A percentile compares a stretch with the other conserved stretches of the same genome.
Conservation (phyloP, 2,329 filamentous ascomycete species). For the Sarocladium strictum region DNA sequence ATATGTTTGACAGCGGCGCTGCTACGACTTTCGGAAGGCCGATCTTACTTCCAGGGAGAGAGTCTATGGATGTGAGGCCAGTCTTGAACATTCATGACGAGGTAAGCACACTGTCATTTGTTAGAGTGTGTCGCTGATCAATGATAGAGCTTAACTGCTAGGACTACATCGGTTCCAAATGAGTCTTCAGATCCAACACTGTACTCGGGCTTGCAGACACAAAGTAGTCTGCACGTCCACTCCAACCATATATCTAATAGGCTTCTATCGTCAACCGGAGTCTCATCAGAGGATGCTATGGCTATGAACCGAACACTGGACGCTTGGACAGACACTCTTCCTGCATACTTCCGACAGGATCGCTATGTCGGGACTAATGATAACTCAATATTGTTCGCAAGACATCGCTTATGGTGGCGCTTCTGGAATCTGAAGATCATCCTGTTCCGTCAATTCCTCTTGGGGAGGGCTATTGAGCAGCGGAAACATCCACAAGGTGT, state of each 20-base stretch:
- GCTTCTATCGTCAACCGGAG: constrained; percentile 19
- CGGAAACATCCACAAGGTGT: constrained; percentile 10
- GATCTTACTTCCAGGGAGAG: constrained; percentile 20
- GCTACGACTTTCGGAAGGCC: constrained; percentile 36
- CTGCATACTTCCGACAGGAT: constrained; percentile 19
- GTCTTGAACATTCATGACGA: constrained; percentile 24
- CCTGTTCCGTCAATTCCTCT: constrained; percentile 22
- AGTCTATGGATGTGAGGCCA: constrained; percentile 23
- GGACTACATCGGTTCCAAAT: constrained; percentile 16
- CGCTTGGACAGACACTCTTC: constrained; percentile 20
- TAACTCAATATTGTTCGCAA: constrained; percentile 19
- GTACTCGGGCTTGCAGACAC: constrained; percentile 22
- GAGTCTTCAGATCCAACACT: constrained; percentile 19
- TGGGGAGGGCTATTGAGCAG: constrained; percentile 19
- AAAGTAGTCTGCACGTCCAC: constrained; percentile 24
- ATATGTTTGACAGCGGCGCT: constrained; percentile 39
- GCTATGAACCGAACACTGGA: constrained; percentile 19
- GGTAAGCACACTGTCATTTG: not conserved
- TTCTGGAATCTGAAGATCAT: constrained; percentile 27
- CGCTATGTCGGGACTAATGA: constrained; percentile 14
- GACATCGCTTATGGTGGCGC: constrained; percentile 24
- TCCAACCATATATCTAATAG: constrained; percentile 26
- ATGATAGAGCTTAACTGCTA: constrained; percentile 18
- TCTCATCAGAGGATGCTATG: constrained; percentile 20
- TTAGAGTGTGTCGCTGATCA: not conserved